These are phyloP conservation scores for Rhodotorula sphaerocarpa DNA, from an alignment of 768 basidiomycete species.

Conservation along the genomic window DNA sequence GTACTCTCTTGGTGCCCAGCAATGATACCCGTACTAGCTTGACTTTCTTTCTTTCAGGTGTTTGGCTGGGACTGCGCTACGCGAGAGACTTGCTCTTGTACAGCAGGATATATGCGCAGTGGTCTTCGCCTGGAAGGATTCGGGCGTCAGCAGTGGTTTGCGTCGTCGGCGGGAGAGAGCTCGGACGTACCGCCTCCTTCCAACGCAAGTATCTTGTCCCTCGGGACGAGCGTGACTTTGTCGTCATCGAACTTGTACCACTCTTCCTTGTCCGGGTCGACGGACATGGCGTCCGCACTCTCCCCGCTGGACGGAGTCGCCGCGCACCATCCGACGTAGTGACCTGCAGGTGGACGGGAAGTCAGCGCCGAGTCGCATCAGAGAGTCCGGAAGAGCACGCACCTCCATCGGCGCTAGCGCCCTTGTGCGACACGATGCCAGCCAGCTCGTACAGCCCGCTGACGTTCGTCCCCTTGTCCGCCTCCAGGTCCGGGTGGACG, in stretches of 20 bases:
- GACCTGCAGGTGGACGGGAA: constrained; percentile 42
- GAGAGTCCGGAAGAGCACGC: constrained; percentile 10
- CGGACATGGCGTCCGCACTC: constrained; percentile 37
- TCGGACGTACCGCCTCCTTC: constrained; percentile 64
- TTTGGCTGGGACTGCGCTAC: constrained; percentile 9
- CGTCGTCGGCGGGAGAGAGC: neutral
- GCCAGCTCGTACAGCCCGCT: constrained; percentile 84
- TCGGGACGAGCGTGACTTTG: constrained; percentile 72
- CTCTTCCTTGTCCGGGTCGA: constrained; percentile 55
- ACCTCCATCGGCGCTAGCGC: constrained; percentile 85
- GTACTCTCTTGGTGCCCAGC: neutral
- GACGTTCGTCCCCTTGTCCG: constrained; percentile 63
- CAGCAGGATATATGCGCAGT: constrained; percentile 77
- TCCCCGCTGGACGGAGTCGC: constrained; percentile 50
- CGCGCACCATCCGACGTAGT: constrained; percentile 88
- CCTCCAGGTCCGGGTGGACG: constrained; percentile 56
- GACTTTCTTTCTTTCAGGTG: too few species aligned
- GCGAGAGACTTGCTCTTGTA: constrained; percentile 51
- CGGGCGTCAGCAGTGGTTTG: neutral
- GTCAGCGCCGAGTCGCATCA: neutral
- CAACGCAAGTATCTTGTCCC: constrained; percentile 71
- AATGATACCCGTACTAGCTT: neutral
- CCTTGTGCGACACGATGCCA: constrained; percentile 97
- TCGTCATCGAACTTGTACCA: constrained; percentile 97
- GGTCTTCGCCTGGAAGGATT: constrained; percentile 54